These are phyloP conservation scores for Candida tallmaniae DNA, from an alignment of 805 yeast genomes.

Conservation along the genomic window DNA sequence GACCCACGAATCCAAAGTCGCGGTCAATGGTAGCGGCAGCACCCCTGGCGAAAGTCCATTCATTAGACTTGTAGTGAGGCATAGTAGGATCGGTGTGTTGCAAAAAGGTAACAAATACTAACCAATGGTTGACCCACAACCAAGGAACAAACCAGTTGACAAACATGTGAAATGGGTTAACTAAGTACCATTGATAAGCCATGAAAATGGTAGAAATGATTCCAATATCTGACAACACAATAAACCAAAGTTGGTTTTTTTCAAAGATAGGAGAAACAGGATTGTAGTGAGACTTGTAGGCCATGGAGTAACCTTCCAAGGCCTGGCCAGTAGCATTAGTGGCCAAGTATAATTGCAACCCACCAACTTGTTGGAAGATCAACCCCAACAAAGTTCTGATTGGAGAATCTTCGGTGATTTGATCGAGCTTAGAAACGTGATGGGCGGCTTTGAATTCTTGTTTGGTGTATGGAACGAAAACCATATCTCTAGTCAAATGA, in stretches of 20 bases:
- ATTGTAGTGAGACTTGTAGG: slow-evolving; percentile 48
- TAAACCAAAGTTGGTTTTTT: slow-evolving; percentile 49
- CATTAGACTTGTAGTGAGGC: slow-evolving; percentile 53
- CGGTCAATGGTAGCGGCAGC: slow-evolving; percentile 65
- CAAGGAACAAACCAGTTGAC: slow-evolving; percentile 58
- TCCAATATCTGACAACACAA: slow-evolving; percentile 54
- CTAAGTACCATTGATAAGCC: slow-evolving; percentile 51
- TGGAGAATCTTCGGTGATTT: slow-evolving; percentile 54
- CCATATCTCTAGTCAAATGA: slow-evolving; percentile 56
- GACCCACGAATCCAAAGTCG: slow-evolving; percentile 56
- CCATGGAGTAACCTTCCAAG: slow-evolving; percentile 34
- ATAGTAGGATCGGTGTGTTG: slow-evolving; percentile 58
- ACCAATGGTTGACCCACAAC: slow-evolving; percentile 60
- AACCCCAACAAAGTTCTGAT: slow-evolving; percentile 39
- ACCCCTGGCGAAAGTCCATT: slow-evolving; percentile 65
- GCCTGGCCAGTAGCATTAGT: slow-evolving; percentile 56
- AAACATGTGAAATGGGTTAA: slow-evolving; percentile 47
- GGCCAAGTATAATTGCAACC: slow-evolving; percentile 46
- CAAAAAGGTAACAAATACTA: slow-evolving; percentile 57
- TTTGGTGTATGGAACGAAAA: slow-evolving; percentile 52
- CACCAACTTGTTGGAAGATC: slow-evolving; percentile 53
- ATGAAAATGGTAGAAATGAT: slow-evolving; percentile 39
- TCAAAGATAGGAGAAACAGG: slow-evolving; percentile 56
- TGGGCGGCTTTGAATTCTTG: slow-evolving; percentile 35
- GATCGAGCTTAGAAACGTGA: slow-evolving; percentile 34